Evolutionary conservation across 257 asterid genomes (phyloP).

Genomic region (Haberlea rhodopensis): DNA sequence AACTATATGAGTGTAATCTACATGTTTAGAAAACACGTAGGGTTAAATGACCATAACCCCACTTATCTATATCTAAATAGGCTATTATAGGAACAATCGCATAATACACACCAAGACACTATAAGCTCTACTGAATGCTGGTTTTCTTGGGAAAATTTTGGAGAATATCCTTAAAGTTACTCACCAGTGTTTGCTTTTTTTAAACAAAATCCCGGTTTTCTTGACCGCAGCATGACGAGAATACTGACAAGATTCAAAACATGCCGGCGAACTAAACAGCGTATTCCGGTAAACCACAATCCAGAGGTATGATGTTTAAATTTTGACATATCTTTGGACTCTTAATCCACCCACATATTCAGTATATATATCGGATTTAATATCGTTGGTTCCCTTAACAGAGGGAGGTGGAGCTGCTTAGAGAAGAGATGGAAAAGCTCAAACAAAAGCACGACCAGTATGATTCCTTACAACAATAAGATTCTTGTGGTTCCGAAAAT

Average conservation of each 20-base stretch:
- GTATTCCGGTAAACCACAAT: not conserved
- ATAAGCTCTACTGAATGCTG: too few species aligned
- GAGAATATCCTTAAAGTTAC: too few species aligned
- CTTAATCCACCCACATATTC: not conserved
- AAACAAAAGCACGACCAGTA: not conserved
- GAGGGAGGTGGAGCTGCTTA: not conserved
- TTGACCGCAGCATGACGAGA: not conserved
- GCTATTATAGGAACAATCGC: too few species aligned
- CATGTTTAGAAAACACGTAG: too few species aligned
- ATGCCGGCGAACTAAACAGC: not conserved
- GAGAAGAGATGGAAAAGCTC: not conserved
- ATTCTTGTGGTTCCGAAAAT: not conserved
- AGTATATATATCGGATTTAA: too few species aligned
- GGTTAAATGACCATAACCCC: too few species aligned
- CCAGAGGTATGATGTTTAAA: not conserved
- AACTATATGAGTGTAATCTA: too few species aligned
- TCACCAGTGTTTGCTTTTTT: too few species aligned
- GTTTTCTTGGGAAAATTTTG: too few species aligned
- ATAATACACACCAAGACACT: too few species aligned
- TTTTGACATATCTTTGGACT: not conserved
- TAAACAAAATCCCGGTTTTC: too few species aligned
- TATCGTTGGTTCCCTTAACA: not conserved
- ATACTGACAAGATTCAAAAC: not conserved
- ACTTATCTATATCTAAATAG: too few species aligned
- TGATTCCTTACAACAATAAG: not conserved